Conservation (phyloP, 768 basidiomycete genomes). For the Auriscalpium orientale region DNA sequence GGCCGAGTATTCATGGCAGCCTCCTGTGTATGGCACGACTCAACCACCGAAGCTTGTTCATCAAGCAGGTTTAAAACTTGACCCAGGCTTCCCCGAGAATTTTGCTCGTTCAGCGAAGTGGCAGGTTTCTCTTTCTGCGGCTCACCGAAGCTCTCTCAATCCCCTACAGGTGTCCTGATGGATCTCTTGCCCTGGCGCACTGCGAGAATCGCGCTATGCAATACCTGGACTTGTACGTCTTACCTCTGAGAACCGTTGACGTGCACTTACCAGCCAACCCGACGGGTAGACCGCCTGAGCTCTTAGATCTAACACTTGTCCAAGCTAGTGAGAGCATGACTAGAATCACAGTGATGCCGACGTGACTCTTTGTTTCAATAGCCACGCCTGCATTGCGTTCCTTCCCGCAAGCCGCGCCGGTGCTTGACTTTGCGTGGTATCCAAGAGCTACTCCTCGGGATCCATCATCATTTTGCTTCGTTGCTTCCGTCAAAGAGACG, state of each 20-base stretch:
- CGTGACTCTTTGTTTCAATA: too few relatives aligned
- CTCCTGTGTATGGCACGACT: conserved; percentile 9
- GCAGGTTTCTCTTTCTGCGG: neutral
- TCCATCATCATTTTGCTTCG: conserved; percentile 71
- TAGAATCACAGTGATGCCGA: too few relatives aligned
- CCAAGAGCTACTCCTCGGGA: conserved; percentile 57
- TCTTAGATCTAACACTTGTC: neutral
- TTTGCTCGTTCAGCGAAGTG: conserved; percentile 17
- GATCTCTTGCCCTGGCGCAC: conserved; percentile 55
- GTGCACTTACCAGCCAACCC: neutral
- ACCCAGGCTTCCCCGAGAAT: conserved; percentile 7
- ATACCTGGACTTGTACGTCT: conserved; percentile 41
- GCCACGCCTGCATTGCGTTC: neutral
- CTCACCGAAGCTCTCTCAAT: neutral
- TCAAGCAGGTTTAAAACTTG: neutral
- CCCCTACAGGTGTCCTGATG: conserved; percentile 62
- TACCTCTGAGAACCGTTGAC: neutral
- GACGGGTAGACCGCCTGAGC: conserved; percentile 1
- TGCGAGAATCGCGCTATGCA: conserved; percentile 68
- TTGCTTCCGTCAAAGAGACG: conserved; percentile 75
- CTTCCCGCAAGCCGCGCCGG: conserved; percentile 50
- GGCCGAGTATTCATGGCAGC: conserved; percentile 1
- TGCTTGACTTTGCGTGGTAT: conserved; percentile 82
- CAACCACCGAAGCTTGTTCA: conserved; percentile 1
- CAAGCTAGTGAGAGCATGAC: conserved; percentile 4